Evolutionary conservation across 2,329 filamentous ascomycete species (phyloP), one percentile per base, ranked within the genome.

Genomic region (Fusarium piperis): DNA sequence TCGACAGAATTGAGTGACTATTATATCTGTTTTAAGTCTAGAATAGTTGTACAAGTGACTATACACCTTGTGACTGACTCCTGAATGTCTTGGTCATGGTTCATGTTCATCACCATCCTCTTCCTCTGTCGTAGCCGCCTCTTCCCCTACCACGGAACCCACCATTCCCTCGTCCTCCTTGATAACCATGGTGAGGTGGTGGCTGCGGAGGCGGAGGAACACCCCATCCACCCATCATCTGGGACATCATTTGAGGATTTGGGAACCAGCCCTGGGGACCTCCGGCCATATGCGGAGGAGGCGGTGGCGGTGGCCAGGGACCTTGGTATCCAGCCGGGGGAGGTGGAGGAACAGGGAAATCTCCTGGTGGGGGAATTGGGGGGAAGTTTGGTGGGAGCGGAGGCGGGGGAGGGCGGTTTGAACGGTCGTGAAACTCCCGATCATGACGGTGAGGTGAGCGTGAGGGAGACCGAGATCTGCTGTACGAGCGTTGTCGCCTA

Each of bases 251-350:
- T 26, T 71, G 65, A 20, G 76, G 72, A 41, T 80, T 76, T 4
- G 74, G 71, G 9, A 74, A 77, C 80, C 79, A 81, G 52, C 61
- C 71, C 69, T 32, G 73, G 61, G 60, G 67, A 64, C 55, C 59
- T 57, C 62, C 67, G 8, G 66, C 57, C 68, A 76, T 67, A 11
- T 67, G 63, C 23, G 73, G 76, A 46, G 75, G 78, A n/a, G 78
- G 78, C 1, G 78, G 80, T 0, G 83, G 81, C 9, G 82, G 81
- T 4, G 81, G 83, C 83, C 84, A 86, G 12, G 80, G 78, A 3
- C 83, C 83, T 55, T 80, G 78, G 58, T 82, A 85, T 6, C 82
- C 81, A 15, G 73, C 72, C 11, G 82, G 82, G 0, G 79, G 81
- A 7, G 80, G 83, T 5, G 81, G 81, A 2, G 79, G 79, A 7